A percentile compares a stretch with the other conserved stretches of the same genome.
Evolutionary conservation across 805 yeast genomes (phyloP).

Genomic region (Cyberlindnera suaveolens): DNA sequence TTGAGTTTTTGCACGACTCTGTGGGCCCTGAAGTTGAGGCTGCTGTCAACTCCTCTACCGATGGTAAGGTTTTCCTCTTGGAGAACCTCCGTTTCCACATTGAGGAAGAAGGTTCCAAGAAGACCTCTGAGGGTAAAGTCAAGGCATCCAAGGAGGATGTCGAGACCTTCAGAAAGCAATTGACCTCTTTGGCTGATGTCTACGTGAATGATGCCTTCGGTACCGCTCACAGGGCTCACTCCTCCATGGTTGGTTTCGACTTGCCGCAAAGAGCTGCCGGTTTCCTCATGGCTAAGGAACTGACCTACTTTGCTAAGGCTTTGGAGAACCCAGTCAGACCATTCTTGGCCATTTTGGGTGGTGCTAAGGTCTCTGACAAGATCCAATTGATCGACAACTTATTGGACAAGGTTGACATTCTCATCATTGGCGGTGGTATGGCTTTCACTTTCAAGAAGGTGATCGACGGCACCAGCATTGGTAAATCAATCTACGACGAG

Average conservation of each 20-base stretch:
- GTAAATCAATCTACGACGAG: constrained; percentile 86
- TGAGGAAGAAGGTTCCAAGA: constrained; percentile 92
- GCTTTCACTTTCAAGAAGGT: constrained; percentile 98
- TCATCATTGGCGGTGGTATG: constrained; percentile 99
- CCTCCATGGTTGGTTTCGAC: constrained; percentile 97
- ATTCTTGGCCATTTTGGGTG: constrained; percentile 97
- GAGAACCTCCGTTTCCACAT: constrained; percentile 98
- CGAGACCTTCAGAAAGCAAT: constrained; percentile 78
- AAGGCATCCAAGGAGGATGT: constrained; percentile 88
- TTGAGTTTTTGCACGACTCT: constrained; percentile 80
- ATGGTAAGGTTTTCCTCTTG: constrained; percentile 81
- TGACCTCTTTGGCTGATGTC: constrained; percentile 92
- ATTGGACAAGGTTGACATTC: constrained; percentile 89
- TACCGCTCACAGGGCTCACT: constrained; percentile 99
- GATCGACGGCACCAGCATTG: constrained; percentile 76
- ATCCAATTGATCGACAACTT: constrained; percentile 96
- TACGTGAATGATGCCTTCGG: constrained; percentile 98
- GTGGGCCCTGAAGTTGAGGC: constrained; percentile 89
- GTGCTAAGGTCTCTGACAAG: constrained; percentile 99
- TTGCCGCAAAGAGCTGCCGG: constrained; percentile 97
- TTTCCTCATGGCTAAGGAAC: constrained; percentile 96
- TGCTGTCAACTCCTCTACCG: constrained; percentile 64
- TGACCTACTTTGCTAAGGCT: constrained; percentile 96
- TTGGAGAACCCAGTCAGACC: constrained; percentile 97
- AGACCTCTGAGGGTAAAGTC: constrained; percentile 87